These are phyloP conservation scores for Pythium aquatile DNA, from an alignment of 352 stramenopile species.

Conservation along the genomic window DNA sequence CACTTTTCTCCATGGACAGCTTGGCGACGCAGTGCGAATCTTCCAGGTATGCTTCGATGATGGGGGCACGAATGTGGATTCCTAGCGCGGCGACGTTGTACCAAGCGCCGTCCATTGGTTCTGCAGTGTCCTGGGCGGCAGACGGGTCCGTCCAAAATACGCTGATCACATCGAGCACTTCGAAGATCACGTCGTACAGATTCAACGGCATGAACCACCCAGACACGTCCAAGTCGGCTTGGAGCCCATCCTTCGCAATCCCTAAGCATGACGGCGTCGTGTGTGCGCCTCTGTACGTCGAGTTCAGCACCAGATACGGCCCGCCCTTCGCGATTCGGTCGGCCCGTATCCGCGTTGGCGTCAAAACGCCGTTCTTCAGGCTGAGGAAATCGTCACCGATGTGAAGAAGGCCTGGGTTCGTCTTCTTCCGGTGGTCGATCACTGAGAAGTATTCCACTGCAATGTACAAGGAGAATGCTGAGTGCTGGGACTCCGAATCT, in stretches of 20 bases:
- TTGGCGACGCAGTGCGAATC: slow-evolving; percentile 87
- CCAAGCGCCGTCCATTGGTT: slow-evolving; percentile 31
- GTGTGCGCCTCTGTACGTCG: slow-evolving; percentile 62
- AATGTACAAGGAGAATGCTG: slow-evolving; percentile 59
- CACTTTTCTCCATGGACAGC: slow-evolving; percentile 77
- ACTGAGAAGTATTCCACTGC: slow-evolving; percentile 58
- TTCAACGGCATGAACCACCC: slow-evolving; percentile 79
- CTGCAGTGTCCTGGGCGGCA: slow-evolving; percentile 14
- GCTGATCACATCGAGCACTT: slow-evolving; percentile 68
- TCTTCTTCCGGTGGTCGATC: slow-evolving; percentile 67
- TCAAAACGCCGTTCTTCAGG: slow-evolving; percentile 74
- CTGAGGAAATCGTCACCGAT: slow-evolving; percentile 82
- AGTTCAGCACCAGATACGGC: slow-evolving; percentile 53
- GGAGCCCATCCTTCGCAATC: slow-evolving; percentile 54
- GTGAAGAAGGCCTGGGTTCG: slow-evolving; percentile 74
- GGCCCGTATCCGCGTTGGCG: slow-evolving; percentile 61
- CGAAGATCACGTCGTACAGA: slow-evolving; percentile 67
- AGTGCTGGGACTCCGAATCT: slow-evolving; percentile 60
- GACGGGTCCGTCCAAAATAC: slow-evolving; percentile 58
- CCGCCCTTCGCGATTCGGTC: slow-evolving; percentile 51
- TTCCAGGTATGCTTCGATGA: slow-evolving; percentile 85
- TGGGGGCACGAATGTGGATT: slow-evolving; percentile 73
- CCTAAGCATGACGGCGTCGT: slow-evolving; percentile 41
- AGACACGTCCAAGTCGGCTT: slow-evolving; percentile 66
- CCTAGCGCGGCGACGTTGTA: slow-evolving; percentile 65